Conservation (phyloP, 169 alveolate genomes). For the Theileria annulata region DNA sequence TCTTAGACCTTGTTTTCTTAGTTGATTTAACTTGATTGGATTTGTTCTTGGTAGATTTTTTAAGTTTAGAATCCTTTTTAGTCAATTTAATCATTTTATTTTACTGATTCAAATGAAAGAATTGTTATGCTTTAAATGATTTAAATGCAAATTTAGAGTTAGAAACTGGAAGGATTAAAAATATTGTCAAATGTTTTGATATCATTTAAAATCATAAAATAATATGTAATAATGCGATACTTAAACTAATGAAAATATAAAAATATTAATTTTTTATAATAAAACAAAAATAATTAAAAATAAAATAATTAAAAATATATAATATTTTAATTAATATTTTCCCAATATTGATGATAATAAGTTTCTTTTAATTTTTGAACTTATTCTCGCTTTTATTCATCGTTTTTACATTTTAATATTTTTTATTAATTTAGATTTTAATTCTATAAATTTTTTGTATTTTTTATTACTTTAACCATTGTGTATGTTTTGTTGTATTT, state of each 20-base stretch:
- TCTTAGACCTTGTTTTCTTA: conserved; percentile 33
- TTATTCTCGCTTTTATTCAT: no score
- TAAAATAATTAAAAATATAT: no score
- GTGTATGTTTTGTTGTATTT: background rate
- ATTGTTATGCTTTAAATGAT: background rate
- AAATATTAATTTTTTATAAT: no score
- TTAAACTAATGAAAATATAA: background rate
- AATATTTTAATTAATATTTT: no score
- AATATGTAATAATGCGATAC: background rate
- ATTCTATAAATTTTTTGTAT: background rate
- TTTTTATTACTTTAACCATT: background rate
- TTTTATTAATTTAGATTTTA: background rate
- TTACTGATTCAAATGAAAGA: background rate
- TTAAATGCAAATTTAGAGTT: background rate
- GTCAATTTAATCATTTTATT: background rate
- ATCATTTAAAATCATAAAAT: background rate
- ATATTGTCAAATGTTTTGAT: background rate
- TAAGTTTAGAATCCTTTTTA: background rate
- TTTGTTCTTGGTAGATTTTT: conserved; percentile 10
- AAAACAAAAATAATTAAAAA: no score
- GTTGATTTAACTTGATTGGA: conserved; percentile 13
- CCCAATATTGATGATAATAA: background rate
- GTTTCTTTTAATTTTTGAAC: no score
- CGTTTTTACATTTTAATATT: background rate
- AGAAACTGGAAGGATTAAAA: background rate